phyloP scores from a whole-genome alignment of 2,329 filamentous ascomycete species.

The Graphilbum sp. region DNA sequence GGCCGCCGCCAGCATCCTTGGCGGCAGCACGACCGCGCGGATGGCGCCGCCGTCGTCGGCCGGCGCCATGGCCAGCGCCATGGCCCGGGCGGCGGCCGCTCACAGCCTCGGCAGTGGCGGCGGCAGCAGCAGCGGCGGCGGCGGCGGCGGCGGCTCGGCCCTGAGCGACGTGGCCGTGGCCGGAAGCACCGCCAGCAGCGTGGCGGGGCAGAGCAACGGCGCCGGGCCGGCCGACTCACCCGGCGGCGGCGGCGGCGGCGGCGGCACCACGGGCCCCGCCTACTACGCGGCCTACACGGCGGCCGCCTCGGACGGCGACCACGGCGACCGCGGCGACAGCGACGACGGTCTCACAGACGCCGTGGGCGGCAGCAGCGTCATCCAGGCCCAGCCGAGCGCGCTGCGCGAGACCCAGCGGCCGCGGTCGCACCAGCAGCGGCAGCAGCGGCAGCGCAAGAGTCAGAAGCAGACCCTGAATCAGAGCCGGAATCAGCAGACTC shows the following conservation, averaged over 20 bases:
- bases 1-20: too few species aligned
- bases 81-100: background rate
- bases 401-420: conserved; percentile 19
- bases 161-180: conserved; percentile 27
- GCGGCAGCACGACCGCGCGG: background rate
- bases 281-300: too few species aligned
- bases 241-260: background rate
- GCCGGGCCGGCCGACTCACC: background rate
- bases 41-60: conserved; percentile 8
- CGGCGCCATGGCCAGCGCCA: conserved; percentile 13
- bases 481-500: background rate
- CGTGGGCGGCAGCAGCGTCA: conserved; percentile 10
- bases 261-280: too few species aligned
- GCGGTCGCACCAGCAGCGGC: conserved; percentile 15
- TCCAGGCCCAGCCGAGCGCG: conserved; percentile 20
- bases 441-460: conserved; percentile 8
- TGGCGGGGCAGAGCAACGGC: too few species aligned
- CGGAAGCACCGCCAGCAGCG: conserved; percentile 4
- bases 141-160: background rate
- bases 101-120: too few species aligned
- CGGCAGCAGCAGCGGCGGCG: background rate
- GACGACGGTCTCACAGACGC: conserved; percentile 13
- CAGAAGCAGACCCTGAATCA: too few species aligned
- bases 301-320: too few species aligned
- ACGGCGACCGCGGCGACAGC: conserved; percentile 2